These are phyloP conservation scores for Rhodamnia rubescens DNA, from an alignment of 345 rosid genomes.

Conservation along the genomic window DNA sequence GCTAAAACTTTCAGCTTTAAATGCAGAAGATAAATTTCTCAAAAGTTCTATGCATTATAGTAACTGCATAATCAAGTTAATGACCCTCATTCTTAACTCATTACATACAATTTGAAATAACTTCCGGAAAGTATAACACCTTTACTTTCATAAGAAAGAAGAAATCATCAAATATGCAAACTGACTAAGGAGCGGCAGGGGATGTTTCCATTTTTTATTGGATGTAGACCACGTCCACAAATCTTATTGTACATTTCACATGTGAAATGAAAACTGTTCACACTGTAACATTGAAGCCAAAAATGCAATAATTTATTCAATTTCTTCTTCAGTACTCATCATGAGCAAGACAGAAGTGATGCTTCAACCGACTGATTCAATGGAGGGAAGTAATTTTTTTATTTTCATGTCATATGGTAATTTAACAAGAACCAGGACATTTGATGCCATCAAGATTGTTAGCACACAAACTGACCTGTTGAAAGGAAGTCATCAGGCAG, in stretches of 20 bases:
- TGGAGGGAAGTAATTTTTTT: neutral
- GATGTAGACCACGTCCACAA: neutral
- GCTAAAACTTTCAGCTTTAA: neutral
- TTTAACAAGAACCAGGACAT: neutral
- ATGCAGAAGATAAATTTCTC: neutral
- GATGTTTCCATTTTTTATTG: neutral
- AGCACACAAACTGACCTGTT: constrained; percentile 25
- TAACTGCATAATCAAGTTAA: neutral
- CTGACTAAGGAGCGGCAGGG: neutral
- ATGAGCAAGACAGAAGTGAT: neutral
- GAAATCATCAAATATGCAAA: neutral
- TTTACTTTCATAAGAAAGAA: neutral
- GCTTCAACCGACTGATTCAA: neutral
- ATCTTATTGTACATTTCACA: neutral
- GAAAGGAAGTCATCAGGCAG: constrained; percentile 73
- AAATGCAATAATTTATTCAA: neutral
- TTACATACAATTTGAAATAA: neutral
- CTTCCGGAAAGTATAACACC: neutral
- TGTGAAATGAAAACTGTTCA: neutral
- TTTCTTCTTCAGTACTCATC: neutral
- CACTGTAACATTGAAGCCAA: neutral
- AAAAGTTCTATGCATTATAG: neutral
- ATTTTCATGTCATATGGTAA: neutral
- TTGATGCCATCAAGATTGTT: neutral
- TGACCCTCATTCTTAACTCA: neutral